Evolutionary conservation across 257 asterid genomes (phyloP).

Genomic region (Voacanga thouarsii): DNA sequence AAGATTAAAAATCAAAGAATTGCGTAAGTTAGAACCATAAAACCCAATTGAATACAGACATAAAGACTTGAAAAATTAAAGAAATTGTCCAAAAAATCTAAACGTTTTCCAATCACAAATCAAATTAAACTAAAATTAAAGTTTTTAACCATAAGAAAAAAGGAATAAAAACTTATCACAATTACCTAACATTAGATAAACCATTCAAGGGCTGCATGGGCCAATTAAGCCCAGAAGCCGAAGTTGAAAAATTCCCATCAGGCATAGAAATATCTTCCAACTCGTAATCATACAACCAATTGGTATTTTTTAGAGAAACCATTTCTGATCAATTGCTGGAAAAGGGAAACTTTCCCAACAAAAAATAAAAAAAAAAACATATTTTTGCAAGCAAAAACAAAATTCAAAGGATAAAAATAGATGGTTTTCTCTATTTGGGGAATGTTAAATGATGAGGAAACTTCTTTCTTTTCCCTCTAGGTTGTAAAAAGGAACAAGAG

Average conservation of each 20-base stretch:
- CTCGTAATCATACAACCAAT: constrained; percentile 88
- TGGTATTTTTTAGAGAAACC: constrained; percentile 81
- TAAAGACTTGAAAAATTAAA: not conserved
- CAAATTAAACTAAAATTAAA: not conserved
- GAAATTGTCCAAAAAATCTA: not conserved
- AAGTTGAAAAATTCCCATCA: constrained; percentile 47
- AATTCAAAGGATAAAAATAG: not conserved
- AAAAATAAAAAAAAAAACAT: not conserved
- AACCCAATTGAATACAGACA: not conserved
- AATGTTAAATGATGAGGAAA: not conserved
- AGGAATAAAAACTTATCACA: not conserved
- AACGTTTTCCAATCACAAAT: not conserved
- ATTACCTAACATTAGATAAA: constrained; percentile 56
- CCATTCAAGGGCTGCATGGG: constrained; percentile 58
- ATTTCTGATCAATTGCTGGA: constrained; percentile 44
- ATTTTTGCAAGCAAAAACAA: not conserved
- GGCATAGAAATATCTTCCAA: constrained; percentile 64
- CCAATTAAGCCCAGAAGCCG: constrained; percentile 67
- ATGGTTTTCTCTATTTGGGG: not conserved
- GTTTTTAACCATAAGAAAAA: not conserved
- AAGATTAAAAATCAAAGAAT: not conserved
- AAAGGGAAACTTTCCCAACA: not conserved
- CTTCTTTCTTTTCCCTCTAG: not conserved
- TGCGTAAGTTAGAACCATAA: too few relatives aligned
- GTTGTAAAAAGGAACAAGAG: not conserved